A percentile compares a stretch with the other conserved stretches of the same genome.
These are phyloP conservation scores for Paramyrothecium roridum DNA, from an alignment of 2,329 filamentous ascomycete species.

Conservation along the genomic window DNA sequence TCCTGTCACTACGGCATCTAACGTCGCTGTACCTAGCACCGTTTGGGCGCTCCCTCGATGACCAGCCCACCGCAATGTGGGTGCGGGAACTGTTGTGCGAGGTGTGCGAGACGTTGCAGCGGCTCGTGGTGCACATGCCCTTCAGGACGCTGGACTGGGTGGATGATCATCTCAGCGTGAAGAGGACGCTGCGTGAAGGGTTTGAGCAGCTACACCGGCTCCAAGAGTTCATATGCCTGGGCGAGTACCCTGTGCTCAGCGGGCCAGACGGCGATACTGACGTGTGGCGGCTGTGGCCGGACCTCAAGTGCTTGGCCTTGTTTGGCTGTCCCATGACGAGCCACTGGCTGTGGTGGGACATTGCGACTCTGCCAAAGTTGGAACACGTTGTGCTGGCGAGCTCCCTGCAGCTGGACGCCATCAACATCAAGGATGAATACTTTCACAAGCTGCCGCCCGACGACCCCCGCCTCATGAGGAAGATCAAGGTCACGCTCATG, in stretches of 20 bases:
- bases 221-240: conserved; percentile 45
- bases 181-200: conserved; percentile 38
- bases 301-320: conserved; percentile 37
- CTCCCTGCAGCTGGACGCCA: conserved; percentile 24
- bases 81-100: conserved; percentile 39
- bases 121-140: conserved; percentile 46
- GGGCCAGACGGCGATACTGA: conserved; percentile 27
- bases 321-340: conserved; percentile 35
- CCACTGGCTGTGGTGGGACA: conserved; percentile 34
- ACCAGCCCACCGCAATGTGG: conserved; percentile 35
- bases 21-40: conserved; percentile 39
- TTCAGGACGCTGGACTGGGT: conserved; percentile 38
- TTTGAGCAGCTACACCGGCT: conserved; percentile 38
- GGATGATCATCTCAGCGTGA: conserved; percentile 37
- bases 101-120: conserved; percentile 34
- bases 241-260: conserved; percentile 41
- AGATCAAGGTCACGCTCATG: conserved; percentile 28
- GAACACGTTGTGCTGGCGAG: conserved; percentile 40
- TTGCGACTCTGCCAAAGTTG: conserved; percentile 32
- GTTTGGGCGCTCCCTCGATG: conserved; percentile 31
- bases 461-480: conserved; percentile 18
- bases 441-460: conserved; percentile 28
- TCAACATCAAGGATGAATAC: conserved; percentile 38
- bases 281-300: conserved; percentile 41
- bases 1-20: conserved; percentile 27